Base-by-base conservation (phyloP, 176 grass and related monocot species). In the Oryza meridionalis region DNA sequence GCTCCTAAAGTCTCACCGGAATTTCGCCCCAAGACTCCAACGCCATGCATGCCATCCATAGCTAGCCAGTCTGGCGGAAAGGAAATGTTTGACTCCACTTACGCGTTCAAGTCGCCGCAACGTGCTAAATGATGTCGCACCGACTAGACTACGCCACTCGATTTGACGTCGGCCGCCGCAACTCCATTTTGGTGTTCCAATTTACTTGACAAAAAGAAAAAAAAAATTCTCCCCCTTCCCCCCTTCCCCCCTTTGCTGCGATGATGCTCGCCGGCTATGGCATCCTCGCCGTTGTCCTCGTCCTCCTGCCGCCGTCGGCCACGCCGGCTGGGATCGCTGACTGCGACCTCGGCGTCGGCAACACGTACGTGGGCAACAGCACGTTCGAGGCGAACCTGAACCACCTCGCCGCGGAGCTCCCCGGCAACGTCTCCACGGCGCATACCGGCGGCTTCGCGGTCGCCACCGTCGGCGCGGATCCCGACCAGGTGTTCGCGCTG, bases 331-430 rank as follows among this genome's bases (percentile, higher is more conserved):
- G 37, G 53, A 35, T 2, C 6, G n/a, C 0, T 0, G 11, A 25
- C 6, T 81, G 78, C 66, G 78, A 69, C 29, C 4, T 0, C 4
- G 15, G 49, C 4, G 49, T 15, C 49, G 15, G 14, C 14, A 51
- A 14, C 14, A 16, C 4, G 4, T 81, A 81, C 78, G 21, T 16
- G 21, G 1, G 29, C 66, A 70, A 55, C 78, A 69, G 79, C 79
- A 21, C 69, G 4, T 91, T 85, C 61, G 53, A 73, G 11, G n/a
- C 58, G 9, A 92, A 84, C 76, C 83, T 89, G 21, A 53, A 64
- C 11, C 33, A 7, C 51, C 62, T 87, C 31, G 33, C 42, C 17
- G 38, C 47, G 8, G 17, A 6, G 37, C 80, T 91, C 7, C 13
- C 76, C 21, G 22, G 4, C 22, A 86, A 82, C 17, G 82, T 77